These are phyloP conservation scores for Diatrype stigma DNA, from an alignment of 2,329 filamentous ascomycete species.

Conservation along the genomic window DNA sequence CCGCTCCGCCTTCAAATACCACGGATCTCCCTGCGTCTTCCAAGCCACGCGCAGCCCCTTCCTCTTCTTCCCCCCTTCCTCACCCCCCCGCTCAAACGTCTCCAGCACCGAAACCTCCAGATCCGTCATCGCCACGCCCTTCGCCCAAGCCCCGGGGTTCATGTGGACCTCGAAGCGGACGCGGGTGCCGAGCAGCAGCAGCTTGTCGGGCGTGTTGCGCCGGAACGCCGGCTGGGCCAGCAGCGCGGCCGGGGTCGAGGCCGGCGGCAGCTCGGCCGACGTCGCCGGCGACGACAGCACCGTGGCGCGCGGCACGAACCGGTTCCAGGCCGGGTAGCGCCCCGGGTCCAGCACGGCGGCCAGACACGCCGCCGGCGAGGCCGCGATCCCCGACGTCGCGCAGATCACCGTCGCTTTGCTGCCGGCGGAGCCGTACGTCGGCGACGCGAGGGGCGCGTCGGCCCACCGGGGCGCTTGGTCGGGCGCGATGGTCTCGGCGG, in stretches of 20 bases:
- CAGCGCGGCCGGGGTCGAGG: slow-evolving; percentile 9
- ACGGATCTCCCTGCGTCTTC: slow-evolving; percentile 29
- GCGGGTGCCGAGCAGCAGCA: slow-evolving; percentile 26
- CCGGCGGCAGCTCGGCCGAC: slow-evolving; percentile 8
- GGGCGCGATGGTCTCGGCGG: slow-evolving; percentile 9
- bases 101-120: slow-evolving; percentile 30
- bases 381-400: slow-evolving; percentile 30
- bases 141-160: slow-evolving; percentile 16
- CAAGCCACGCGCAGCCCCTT: slow-evolving; percentile 37
- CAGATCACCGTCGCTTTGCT: slow-evolving; percentile 19
- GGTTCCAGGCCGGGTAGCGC: slow-evolving; percentile 33
- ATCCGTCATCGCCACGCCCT: slow-evolving; percentile 7
- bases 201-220: slow-evolving; percentile 8
- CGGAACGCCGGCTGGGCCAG: no score
- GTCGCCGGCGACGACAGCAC: slow-evolving; percentile 11
- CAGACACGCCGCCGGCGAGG: slow-evolving; percentile 27
- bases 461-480: slow-evolving; percentile 13
- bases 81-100: slow-evolving; percentile 22
- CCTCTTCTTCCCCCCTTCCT: slow-evolving; percentile 11
- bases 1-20: slow-evolving; percentile 33
- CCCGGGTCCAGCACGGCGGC: slow-evolving; percentile 26
- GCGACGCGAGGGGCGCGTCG: slow-evolving; percentile 22
- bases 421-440: slow-evolving; percentile 26
- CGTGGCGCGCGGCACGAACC: slow-evolving; percentile 25
- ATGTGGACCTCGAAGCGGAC: slow-evolving; percentile 33